These are phyloP conservation scores for Fragaria nilgerrensis DNA, from an alignment of 306 rosid species.

Conservation along the genomic window DNA sequence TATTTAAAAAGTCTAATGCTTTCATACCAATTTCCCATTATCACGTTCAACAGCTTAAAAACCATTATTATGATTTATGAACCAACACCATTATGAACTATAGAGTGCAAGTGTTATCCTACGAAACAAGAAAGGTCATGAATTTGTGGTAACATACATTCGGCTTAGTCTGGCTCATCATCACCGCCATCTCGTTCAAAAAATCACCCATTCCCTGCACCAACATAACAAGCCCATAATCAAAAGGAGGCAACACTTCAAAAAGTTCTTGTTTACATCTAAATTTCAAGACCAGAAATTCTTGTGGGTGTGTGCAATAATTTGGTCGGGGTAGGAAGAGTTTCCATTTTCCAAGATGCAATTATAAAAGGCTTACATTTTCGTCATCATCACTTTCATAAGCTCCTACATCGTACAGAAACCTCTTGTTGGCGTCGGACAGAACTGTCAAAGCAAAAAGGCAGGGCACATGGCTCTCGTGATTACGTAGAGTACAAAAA, in stretches of 20 bases:
- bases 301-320: background rate
- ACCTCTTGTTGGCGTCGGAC: constrained; percentile 77
- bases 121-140: background rate
- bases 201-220: constrained; percentile 95
- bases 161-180: constrained; percentile 82
- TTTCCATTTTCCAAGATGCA: background rate
- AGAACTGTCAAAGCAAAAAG: constrained; percentile 45
- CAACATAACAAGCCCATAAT: constrained; percentile 12
- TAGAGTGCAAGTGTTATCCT: background rate
- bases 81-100: background rate
- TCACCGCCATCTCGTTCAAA: constrained; percentile 78
- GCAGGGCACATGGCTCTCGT: background rate
- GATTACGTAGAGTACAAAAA: background rate
- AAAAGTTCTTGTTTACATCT: background rate
- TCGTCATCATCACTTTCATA: constrained; percentile 87
- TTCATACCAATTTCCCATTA: background rate
- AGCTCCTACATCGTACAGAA: constrained; percentile 88
- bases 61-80: background rate
- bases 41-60: background rate
- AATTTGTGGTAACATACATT: constrained; percentile 40
- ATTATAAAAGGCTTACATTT: constrained; percentile 37
- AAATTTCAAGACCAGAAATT: background rate
- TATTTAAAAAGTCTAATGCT: background rate
- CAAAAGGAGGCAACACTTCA: background rate
- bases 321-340: background rate